Evolutionary conservation across 352 stramenopile species (phyloP), one percentile per base, ranked within the genome.

Genomic region (Aphanomyces invadans): DNA sequence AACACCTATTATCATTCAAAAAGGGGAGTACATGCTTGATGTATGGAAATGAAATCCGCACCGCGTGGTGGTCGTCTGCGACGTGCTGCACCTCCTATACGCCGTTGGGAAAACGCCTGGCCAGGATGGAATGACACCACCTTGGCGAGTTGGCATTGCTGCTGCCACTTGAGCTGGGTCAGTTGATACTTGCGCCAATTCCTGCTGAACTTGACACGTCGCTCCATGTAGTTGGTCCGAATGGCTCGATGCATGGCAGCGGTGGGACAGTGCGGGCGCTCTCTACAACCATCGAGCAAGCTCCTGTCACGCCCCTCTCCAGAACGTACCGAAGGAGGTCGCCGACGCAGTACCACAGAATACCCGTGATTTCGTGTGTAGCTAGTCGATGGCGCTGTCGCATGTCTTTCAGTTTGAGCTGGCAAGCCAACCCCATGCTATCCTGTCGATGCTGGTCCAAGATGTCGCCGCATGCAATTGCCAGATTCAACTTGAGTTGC

Each of bases 381-480:
- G 26, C 11, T 7, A 65, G 36, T 2, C 28, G 36, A 11, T 48
- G 42, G 23, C 12, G 54, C 15, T 65, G 23, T 26, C 59, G 59
- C 26, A 65, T 26, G 10, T 21, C 59, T 65, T 65, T 65, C 5
- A 65, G 59, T 38, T 38, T 36, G 10, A 65, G 23, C 19, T 65
- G 59, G 29, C 59, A 65, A 2, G 10, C 9, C 33, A 65, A 31
- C 17, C 59, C 51, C n/a, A 28, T 31, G 17, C 7, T 17, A 9
- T 65, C 59, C 5, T 11, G 19, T 28, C 36, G 36, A 15, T 65
- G 31, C 9, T 38, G n/a, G 12, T 26, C 10, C 5, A 39, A 31
- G 4, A 52, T 48, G 2, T 29, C 19, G 33, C 29, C 31, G 29
- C 32, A 52, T 23, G 33, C 59, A 28, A 65, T 15, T 10, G 15